Percentiles rank a stretch among this genome's conserved stretches.
phyloP scores from a whole-genome alignment of 2,329 filamentous ascomycete species.

The Blastomyces silverae region DNA sequence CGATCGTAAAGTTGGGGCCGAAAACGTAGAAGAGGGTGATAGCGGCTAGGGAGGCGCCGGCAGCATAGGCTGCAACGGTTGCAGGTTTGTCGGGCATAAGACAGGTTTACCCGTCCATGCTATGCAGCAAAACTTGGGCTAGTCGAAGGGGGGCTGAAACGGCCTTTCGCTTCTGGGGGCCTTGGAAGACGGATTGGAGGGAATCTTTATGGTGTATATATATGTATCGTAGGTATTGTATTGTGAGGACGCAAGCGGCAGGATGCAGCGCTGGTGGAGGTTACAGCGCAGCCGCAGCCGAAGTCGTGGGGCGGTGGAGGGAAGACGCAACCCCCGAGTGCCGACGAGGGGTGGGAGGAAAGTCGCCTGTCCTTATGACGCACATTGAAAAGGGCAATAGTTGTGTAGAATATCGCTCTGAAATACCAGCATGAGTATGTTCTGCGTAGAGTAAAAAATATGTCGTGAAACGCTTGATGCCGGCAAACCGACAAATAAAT shows the following conservation, averaged over 20 bases:
- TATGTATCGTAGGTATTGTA: background rate
- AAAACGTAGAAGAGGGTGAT: conserved; percentile 96
- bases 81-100: conserved; percentile 74
- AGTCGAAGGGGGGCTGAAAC: background rate
- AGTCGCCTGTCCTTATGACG: background rate
- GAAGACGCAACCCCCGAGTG: background rate
- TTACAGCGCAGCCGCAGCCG: background rate
- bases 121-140: background rate
- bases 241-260: background rate
- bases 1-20: conserved; percentile 91
- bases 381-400: background rate
- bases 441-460: background rate
- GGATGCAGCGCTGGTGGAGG: background rate
- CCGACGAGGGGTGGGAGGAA: background rate
- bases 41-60: conserved; percentile 88
- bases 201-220: background rate
- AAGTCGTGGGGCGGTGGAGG: background rate
- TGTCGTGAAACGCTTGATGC: background rate
- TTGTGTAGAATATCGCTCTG: background rate
- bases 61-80: conserved; percentile 85
- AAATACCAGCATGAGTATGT: background rate
- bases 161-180: background rate
- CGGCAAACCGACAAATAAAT: background rate
- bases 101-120: conserved; percentile 7
- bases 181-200: background rate